phyloP scores from a whole-genome alignment of 164 flowering plant species.

The Brasenia schreberi region DNA sequence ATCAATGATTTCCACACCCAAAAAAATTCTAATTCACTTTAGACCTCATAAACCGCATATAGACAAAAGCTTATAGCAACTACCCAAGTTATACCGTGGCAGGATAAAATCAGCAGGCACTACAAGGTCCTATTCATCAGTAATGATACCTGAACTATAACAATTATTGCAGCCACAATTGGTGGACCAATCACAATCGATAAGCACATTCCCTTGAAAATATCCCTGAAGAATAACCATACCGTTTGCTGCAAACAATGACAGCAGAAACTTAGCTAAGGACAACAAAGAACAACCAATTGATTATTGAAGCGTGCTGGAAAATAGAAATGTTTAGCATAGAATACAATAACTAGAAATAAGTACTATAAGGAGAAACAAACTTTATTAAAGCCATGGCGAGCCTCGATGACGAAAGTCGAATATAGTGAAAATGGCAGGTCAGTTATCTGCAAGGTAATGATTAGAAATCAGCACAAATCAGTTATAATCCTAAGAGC shows the following conservation, averaged over 20 bases:
- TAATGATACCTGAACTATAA: conserved; percentile 72
- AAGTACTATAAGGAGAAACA: conserved; percentile 7
- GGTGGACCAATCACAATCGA: conserved; percentile 75
- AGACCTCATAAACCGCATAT: too few relatives aligned
- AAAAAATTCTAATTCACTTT: neutral
- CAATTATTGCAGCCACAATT: conserved; percentile 76
- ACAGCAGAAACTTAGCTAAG: conserved; percentile 1
- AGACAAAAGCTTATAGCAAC: neutral
- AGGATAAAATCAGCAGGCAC: neutral
- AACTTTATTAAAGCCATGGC: conserved; percentile 98
- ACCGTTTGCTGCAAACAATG: conserved; percentile 73
- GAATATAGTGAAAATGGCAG: conserved; percentile 94
- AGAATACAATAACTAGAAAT: neutral
- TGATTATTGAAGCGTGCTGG: neutral
- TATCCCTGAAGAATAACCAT: conserved; percentile 80
- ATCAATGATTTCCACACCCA: neutral
- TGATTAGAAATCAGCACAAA: neutral
- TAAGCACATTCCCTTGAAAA: conserved; percentile 61
- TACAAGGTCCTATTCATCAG: neutral
- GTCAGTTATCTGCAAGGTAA: conserved; percentile 71
- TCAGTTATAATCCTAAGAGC: neutral
- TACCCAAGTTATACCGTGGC: neutral
- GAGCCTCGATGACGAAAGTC: conserved; percentile 93
- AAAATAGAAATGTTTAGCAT: conserved; percentile 1
- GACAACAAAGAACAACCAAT: neutral